phyloP scores from a whole-genome alignment of 1,284 basidiomycete genomes.

The Mycosarcoma maydis region DNA sequence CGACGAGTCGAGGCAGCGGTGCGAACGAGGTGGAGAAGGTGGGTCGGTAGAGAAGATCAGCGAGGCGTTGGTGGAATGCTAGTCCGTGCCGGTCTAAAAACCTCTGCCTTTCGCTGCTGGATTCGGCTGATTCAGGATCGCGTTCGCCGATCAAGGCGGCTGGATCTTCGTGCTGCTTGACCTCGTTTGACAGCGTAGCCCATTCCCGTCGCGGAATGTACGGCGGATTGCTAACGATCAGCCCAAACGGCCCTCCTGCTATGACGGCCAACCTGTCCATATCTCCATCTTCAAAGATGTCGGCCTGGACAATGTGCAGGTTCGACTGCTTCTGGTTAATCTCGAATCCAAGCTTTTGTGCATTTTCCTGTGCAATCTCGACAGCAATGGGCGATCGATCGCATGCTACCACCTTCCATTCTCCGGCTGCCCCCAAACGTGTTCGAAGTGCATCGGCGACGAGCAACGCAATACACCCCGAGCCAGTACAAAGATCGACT shows the following conservation, averaged over 20 bases:
- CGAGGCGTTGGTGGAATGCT: slow-evolving; percentile 27
- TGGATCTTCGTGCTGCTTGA: slow-evolving; percentile 37
- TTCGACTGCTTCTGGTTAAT: neutral
- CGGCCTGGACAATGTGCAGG: slow-evolving; percentile 24
- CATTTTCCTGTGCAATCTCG: slow-evolving; percentile 34
- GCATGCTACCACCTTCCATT: slow-evolving; percentile 33
- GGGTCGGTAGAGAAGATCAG: slow-evolving; percentile 16
- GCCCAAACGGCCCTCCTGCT: slow-evolving; percentile 27
- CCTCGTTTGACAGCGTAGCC: slow-evolving; percentile 8
- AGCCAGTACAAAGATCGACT: slow-evolving; percentile 35
- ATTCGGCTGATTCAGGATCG: neutral
- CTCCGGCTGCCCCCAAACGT: neutral
- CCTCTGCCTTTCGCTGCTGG: neutral
- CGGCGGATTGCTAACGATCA: slow-evolving; percentile 40
- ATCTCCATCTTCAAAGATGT: slow-evolving; percentile 20
- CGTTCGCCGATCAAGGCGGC: slow-evolving; percentile 40
- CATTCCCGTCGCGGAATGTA: slow-evolving; percentile 41
- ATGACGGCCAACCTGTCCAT: slow-evolving; percentile 11
- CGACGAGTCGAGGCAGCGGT: slow-evolving; percentile 20
- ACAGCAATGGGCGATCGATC: slow-evolving; percentile 25
- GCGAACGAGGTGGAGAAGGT: slow-evolving; percentile 4
- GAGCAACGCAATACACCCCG: slow-evolving; percentile 34
- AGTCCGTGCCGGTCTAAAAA: slow-evolving; percentile 20
- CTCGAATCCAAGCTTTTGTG: slow-evolving; percentile 13
- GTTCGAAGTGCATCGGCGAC: slow-evolving; percentile 26